A percentile compares a stretch with the other conserved stretches of the same genome.
These are phyloP conservation scores for Drechslera avenae DNA, from an alignment of 2,329 filamentous ascomycete genomes.

Conservation along the genomic window DNA sequence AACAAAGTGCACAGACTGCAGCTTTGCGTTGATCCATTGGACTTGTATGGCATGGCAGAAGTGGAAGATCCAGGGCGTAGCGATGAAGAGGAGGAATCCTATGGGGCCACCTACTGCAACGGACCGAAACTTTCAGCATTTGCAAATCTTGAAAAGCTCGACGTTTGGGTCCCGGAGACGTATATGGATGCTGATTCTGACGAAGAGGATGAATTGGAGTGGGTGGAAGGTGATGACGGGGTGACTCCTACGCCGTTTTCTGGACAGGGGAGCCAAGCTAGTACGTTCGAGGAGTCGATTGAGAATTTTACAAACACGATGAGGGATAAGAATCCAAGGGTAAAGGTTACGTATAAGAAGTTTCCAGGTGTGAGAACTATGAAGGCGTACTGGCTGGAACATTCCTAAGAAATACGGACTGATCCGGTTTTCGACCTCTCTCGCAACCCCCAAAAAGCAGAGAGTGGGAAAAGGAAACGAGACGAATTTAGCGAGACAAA, in stretches of 20 bases:
- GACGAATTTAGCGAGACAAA: no score
- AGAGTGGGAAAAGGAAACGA: no score
- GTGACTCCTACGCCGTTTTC: no score
- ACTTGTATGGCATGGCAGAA: background rate
- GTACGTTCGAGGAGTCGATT: background rate
- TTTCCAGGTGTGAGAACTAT: no score
- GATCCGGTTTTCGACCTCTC: no score
- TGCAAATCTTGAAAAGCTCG: background rate
- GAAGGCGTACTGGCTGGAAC: no score
- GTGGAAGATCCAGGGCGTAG: background rate
- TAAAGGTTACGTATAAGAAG: background rate
- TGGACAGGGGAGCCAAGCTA: no score
- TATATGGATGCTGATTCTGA: background rate
- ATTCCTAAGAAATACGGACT: no score
- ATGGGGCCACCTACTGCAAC: background rate
- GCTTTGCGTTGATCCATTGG: conserved; percentile 1
- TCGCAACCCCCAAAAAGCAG: no score
- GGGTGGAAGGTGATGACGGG: background rate
- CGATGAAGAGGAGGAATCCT: background rate
- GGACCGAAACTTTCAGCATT: background rate
- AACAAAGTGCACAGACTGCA: background rate
- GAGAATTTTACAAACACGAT: background rate
- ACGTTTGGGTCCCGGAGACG: background rate
- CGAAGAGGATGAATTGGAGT: background rate
- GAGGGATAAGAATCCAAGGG: background rate